Evolutionary conservation across 306 rosid genomes (phyloP), one percentile per base, ranked within the genome.

Genomic region (Prosopis cineraria): DNA sequence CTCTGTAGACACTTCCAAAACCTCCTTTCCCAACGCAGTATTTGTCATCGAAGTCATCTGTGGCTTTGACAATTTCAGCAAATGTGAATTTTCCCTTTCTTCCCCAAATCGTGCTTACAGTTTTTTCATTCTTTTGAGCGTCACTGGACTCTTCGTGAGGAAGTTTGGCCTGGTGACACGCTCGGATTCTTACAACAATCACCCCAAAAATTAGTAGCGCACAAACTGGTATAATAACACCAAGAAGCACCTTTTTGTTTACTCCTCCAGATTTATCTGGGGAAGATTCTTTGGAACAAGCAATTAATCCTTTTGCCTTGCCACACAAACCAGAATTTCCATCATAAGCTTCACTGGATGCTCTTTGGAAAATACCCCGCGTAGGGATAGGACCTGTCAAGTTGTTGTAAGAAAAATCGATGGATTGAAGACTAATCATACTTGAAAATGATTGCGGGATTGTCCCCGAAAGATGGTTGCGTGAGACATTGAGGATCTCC

Each of bases 1-100:
- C 97, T 74, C 70, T 87, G 77, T 88, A 91, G 36, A 91, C 97
- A 29, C 81, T 89, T 76, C 94, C 97, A 48, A 80, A 87, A 60
- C 97, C 94, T 78, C 94, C 94, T 62, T 81, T 88, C 76, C 93
- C 97, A 48, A 91, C 80, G 88, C 93, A 88, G 75, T 76, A 79
- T 43, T 76, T 82, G 31, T 90, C 93, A n/a, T 80, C 52, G 60
- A 91, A 90, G 87, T 90, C 86, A 45, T 84, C 68, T 0, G 91
- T 90, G 68, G 89, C 91, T 71, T 84, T 87, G 16, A 85, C 85
- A 33, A 89, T 76, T 44, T 86, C 88, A 39, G 84, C 2, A 29
- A 87, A 91, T 22, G 73, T 77, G 81, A 83, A 79, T 31, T 75
- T 79, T 41, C 27, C 81, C 16, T 89, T 80, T 59, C 73, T 83